Conservation (phyloP, 2,329 filamentous ascomycete species). For the Alternaria brassicae region DNA sequence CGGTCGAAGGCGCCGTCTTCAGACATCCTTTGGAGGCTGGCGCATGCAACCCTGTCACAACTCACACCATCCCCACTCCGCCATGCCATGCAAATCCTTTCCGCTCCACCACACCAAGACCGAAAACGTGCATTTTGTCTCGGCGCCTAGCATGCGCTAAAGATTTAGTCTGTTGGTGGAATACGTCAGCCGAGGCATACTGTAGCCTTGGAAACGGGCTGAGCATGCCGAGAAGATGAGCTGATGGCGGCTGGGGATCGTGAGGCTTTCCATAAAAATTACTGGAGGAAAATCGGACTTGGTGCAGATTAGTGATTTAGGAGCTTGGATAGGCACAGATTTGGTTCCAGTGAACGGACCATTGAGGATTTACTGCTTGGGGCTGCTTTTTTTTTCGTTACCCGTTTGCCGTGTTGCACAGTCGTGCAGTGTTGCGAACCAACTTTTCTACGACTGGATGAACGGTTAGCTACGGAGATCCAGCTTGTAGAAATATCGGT, state of each 20-base stretch:
- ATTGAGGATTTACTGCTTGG: background rate
- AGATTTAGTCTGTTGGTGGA: background rate
- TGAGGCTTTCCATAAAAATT: background rate
- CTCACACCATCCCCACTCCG: background rate
- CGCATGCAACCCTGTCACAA: background rate
- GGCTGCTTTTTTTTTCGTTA: background rate
- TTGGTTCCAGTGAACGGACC: background rate
- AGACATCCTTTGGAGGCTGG: background rate
- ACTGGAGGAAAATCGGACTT: background rate
- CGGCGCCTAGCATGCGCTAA: slow-evolving; percentile 24
- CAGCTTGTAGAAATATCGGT: background rate
- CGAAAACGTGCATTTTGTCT: slow-evolving; percentile 9
- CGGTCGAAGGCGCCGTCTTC: background rate
- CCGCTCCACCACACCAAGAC: slow-evolving; percentile 26
- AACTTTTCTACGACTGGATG: background rate
- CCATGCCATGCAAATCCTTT: slow-evolving; percentile 23
- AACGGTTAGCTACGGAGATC: background rate
- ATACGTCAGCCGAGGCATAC: slow-evolving; percentile 35
- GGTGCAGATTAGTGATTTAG: background rate
- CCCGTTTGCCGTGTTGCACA: background rate
- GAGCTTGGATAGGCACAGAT: background rate
- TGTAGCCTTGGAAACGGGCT: slow-evolving; percentile 17
- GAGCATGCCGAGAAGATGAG: slow-evolving; percentile 5
- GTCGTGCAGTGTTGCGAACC: background rate
- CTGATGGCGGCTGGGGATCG: background rate